These are phyloP conservation scores for Rutstroemia sp. DNA, from an alignment of 2,329 filamentous ascomycete genomes.

Conservation along the genomic window DNA sequence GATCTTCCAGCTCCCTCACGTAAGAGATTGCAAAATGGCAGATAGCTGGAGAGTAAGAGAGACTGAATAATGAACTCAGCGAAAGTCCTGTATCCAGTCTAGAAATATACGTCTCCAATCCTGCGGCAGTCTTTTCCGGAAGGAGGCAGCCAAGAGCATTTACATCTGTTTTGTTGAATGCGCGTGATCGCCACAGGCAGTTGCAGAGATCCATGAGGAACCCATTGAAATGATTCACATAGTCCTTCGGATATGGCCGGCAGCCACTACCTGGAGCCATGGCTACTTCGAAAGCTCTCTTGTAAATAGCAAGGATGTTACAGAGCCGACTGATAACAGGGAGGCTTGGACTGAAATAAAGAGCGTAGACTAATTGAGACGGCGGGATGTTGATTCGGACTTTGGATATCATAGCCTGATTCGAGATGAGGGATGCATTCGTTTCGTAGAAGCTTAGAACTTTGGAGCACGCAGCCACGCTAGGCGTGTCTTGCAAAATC, in stretches of 20 bases:
- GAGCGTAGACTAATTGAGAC: slow-evolving; percentile 58
- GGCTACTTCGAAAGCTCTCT: slow-evolving; percentile 63
- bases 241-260: slow-evolving; percentile 45
- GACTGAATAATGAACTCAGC: slow-evolving; percentile 45
- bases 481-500: slow-evolving; percentile 46
- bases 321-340: slow-evolving; percentile 62
- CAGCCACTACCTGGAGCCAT: slow-evolving; percentile 36
- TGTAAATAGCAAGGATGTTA: slow-evolving; percentile 63
- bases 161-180: slow-evolving; percentile 58
- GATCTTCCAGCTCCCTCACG: slow-evolving; percentile 51
- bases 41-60: slow-evolving; percentile 52
- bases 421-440: slow-evolving; percentile 47
- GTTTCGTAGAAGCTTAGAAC: slow-evolving; percentile 66
- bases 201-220: slow-evolving; percentile 86
- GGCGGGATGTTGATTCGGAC: slow-evolving; percentile 64
- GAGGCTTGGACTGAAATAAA: slow-evolving; percentile 59
- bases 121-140: slow-evolving; percentile 36
- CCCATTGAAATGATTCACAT: slow-evolving; percentile 69
- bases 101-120: slow-evolving; percentile 41
- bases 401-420: slow-evolving; percentile 41
- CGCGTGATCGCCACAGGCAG: slow-evolving; percentile 69
- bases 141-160: slow-evolving; percentile 49
- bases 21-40: slow-evolving; percentile 48
- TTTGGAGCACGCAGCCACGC: slow-evolving; percentile 40
- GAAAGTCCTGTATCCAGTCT: slow-evolving; percentile 40